Evolutionary conservation across 2,329 filamentous ascomycete species (phyloP).

Genomic region (Chalaropsis thielavioides): DNA sequence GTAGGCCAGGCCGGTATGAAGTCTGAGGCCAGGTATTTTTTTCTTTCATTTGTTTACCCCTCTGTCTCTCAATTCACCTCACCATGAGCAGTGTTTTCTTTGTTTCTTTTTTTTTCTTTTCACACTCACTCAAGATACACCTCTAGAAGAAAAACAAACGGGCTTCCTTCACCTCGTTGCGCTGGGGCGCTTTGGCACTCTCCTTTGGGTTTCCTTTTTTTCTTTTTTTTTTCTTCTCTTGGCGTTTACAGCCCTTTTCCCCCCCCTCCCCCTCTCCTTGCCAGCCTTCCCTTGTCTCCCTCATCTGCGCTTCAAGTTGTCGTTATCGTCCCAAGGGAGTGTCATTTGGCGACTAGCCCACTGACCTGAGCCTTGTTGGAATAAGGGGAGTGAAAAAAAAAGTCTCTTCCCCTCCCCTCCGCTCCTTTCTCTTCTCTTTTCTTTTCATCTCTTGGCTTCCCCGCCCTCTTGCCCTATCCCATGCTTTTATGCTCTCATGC

Average conservation of each 20-base stretch:
- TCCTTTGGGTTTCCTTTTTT: slow-evolving; percentile 1
- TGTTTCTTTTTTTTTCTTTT: too few relatives aligned
- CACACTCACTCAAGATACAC: not conserved
- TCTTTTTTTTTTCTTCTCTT: slow-evolving; percentile 2
- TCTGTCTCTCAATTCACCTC: not conserved
- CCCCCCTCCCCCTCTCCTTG: not conserved
- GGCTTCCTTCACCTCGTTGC: not conserved
- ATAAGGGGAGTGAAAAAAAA: not conserved
- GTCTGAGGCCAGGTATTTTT: not conserved
- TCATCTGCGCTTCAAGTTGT: slow-evolving; percentile 10
- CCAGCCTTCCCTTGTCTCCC: not conserved
- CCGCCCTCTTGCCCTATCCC: not conserved
- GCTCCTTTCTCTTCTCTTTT: too few relatives aligned
- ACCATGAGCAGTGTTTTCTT: not conserved
- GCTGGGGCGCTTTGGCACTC: not conserved
- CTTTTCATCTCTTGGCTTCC: not conserved
- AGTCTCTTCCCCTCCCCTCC: too few relatives aligned
- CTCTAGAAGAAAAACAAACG: too few relatives aligned
- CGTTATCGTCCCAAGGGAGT: slow-evolving; percentile 7
- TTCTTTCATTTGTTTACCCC: too few relatives aligned
- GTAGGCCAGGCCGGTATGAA: not conserved
- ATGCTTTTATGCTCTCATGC: not conserved
- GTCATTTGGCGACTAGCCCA: slow-evolving; percentile 1
- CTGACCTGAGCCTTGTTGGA: not conserved
- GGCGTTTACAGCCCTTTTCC: not conserved